phyloP scores from a whole-genome alignment of 768 basidiomycete species.

The Pleurotus pulmonarius region DNA sequence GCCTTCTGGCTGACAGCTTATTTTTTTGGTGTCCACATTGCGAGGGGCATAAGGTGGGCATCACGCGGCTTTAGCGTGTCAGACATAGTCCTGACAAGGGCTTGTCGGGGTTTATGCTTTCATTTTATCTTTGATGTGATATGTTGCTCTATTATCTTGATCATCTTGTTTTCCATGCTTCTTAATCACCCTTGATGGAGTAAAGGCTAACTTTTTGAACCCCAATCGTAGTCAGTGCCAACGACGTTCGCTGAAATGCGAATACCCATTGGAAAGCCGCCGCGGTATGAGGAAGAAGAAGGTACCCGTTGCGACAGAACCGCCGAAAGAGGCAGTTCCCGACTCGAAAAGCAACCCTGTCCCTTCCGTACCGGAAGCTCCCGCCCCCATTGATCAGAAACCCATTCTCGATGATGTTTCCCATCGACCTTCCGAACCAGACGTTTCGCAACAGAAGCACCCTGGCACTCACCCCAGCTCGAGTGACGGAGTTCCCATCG shows the following conservation, averaged over 20 bases:
- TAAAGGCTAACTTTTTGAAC: conserved; percentile 17
- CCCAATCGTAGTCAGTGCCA: conserved; percentile 59
- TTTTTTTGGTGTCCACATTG: background rate
- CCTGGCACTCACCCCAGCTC: too few relatives aligned
- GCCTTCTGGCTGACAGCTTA: background rate
- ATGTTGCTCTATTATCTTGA: too few relatives aligned
- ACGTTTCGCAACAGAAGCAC: background rate
- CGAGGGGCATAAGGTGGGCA: background rate
- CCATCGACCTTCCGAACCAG: background rate
- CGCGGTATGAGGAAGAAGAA: conserved; percentile 64
- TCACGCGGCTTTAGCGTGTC: conserved; percentile 5
- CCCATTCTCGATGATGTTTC: background rate
- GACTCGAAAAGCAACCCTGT: conserved; percentile 14
- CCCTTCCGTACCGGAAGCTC: background rate
- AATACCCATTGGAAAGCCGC: conserved; percentile 67
- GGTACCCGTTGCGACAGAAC: conserved; percentile 13
- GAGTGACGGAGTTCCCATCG: too few relatives aligned
- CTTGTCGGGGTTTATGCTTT: too few relatives aligned
- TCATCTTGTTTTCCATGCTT: conserved; percentile 8
- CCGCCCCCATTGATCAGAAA: background rate
- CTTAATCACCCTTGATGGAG: conserved; percentile 10
- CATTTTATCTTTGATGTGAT: too few relatives aligned
- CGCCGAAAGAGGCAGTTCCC: conserved; percentile 19
- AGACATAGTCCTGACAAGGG: background rate
- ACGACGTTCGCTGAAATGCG: conserved; percentile 64